Evolutionary conservation across 1,284 basidiomycete genomes (phyloP).

Genomic region (Malassezia sympodialis): DNA sequence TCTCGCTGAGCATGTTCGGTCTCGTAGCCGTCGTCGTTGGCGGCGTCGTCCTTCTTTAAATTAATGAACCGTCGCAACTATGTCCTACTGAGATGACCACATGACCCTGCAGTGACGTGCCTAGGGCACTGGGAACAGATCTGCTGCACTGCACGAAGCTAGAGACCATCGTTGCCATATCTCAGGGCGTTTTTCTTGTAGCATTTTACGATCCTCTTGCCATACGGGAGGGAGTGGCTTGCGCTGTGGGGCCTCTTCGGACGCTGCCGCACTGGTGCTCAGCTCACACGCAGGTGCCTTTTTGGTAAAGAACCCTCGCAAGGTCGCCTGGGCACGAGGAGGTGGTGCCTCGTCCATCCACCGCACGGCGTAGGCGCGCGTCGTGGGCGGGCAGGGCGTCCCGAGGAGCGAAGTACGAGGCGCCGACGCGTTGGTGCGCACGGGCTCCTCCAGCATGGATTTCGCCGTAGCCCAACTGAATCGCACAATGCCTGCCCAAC

Average conservation of each 20-base stretch:
- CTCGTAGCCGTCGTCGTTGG: background rate
- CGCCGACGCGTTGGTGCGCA: background rate
- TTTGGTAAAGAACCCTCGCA: constrained; percentile 6
- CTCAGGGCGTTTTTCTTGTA: constrained; percentile 1
- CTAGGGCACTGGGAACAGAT: background rate
- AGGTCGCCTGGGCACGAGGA: background rate
- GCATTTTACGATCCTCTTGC: constrained; percentile 6
- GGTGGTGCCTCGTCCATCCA: constrained; percentile 12
- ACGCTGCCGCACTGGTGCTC: constrained; percentile 4
- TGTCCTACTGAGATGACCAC: background rate
- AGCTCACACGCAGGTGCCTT: background rate
- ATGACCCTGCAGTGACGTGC: background rate
- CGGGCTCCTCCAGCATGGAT: constrained; percentile 65
- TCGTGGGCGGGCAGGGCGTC: background rate
- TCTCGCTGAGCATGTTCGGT: background rate
- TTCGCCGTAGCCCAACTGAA: constrained; percentile 96
- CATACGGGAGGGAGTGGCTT: background rate
- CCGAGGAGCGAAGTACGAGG: background rate
- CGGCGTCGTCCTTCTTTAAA: background rate
- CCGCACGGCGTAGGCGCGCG: constrained; percentile 6
- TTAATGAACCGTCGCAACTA: background rate
- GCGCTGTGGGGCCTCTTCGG: background rate
- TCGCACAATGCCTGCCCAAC: constrained; percentile 76
- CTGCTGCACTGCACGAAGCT: background rate
- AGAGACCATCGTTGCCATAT: constrained; percentile 9